Conservation (phyloP, 116 monocot genomes). For the Cymodocea nodosa region DNA sequence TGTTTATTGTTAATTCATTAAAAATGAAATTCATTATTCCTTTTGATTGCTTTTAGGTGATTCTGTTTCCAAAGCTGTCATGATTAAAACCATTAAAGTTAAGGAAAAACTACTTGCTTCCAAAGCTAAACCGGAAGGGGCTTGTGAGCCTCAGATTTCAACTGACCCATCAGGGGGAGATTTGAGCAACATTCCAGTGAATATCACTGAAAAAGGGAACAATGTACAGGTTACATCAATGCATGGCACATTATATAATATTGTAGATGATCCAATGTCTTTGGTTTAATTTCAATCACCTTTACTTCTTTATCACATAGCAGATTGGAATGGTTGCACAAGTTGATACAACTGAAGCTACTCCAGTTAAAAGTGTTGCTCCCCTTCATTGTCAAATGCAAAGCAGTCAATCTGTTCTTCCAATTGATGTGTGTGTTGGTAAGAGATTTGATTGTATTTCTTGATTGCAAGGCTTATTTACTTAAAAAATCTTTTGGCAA, state of each 20-base stretch:
- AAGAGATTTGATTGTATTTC: background rate
- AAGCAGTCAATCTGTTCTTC: background rate
- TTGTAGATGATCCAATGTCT: background rate
- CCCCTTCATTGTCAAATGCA: background rate
- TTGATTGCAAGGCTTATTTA: too few relatives aligned
- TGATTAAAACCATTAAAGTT: background rate
- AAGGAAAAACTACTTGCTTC: background rate
- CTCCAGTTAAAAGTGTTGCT: background rate
- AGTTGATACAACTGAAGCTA: background rate
- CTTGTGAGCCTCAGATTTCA: background rate
- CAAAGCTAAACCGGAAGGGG: background rate
- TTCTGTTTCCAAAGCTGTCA: background rate
- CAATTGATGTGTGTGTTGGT: background rate
- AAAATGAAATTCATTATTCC: background rate
- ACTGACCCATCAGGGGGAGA: background rate
- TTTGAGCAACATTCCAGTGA: background rate
- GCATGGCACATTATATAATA: background rate
- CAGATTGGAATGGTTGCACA: background rate
- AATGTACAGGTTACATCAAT: background rate
- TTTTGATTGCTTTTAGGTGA: background rate
- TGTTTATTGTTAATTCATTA: background rate
- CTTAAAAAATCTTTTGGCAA: too few relatives aligned
- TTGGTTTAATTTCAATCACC: background rate
- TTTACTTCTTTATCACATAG: background rate
- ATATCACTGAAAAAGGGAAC: background rate